Evolutionary conservation across 31 red algal species (phyloP), one percentile per base, ranked within the genome.

Genomic region (Odonthalia washingtoniensis): DNA sequence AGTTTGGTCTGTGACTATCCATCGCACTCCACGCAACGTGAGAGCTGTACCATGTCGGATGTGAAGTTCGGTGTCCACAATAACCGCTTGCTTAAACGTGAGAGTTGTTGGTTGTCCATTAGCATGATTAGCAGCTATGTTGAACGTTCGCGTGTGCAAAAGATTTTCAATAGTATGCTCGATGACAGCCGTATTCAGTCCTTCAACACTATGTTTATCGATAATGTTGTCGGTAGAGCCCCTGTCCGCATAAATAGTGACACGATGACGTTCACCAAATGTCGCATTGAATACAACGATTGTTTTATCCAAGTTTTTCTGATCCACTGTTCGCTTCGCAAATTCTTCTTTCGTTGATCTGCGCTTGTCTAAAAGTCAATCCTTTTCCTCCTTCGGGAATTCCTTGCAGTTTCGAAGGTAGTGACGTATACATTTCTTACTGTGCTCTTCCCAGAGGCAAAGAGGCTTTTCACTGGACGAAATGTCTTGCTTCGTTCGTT

Each of bases 1-100:
- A 44, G 49, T 41, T 78, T 87, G 72, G 40, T 77, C 0, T 6
- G 84, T 66, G 2, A 87, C 70, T 3, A 87, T 60, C 84, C 84
- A 77, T 40, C 84, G 84, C 65, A 78, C 0, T 28, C 84, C 84
- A 30, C 84, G 70, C 17, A 87, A 57, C 30, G 36, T 34, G 3
- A 87, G 84, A 18, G 43, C 72, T 6, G 61, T 30, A 1, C 70
- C 26, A 34, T 85, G 0, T 26, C 81, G 26, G 39, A 85, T 85
- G 65, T 40, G 81, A 12, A 73, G 81, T 14, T 73, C 65, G 34
- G 81, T 72, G 81, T 85, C 81, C 18, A 85, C 27, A 49, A 40
- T 73, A 5, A 85, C 65, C 52, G 52, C 24, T 14, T 24, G 52
- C 52, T 14, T 61, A 24, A 14, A 61, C 16, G 52, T 61, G 52